phyloP scores from a whole-genome alignment of 1,284 basidiomycete species.

The Mycena sp. region DNA sequence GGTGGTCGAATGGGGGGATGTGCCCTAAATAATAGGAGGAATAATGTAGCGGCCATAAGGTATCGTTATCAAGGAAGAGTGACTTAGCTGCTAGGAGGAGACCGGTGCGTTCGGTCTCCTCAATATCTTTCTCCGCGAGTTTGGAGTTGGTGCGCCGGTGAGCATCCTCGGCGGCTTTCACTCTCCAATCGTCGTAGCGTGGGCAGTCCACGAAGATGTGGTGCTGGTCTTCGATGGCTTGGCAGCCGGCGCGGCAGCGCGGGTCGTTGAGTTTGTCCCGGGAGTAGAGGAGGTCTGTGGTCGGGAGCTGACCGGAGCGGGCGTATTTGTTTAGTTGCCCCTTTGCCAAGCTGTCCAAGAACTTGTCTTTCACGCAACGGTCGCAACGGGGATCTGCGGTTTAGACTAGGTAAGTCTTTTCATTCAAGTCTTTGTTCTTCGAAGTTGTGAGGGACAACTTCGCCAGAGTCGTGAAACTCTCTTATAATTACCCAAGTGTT shows the following conservation, averaged over 20 bases:
- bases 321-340: too few species aligned
- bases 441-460: too few species aligned
- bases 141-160: background rate
- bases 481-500: too few species aligned
- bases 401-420: too few species aligned
- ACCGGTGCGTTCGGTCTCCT: background rate
- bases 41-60: slow-evolving; percentile 4
- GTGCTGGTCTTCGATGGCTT: background rate
- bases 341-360: too few species aligned
- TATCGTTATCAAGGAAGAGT: background rate
- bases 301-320: slow-evolving; percentile 6
- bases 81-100: too few species aligned
- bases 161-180: background rate
- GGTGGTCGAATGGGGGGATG: too few species aligned
- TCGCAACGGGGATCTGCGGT: too few species aligned
- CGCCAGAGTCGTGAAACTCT: too few species aligned
- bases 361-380: too few species aligned
- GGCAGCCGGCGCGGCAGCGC: background rate
- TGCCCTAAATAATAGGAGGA: slow-evolving; percentile 3
- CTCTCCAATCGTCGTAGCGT: background rate
- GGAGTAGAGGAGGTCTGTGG: background rate
- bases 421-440: too few species aligned
- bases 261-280: background rate
- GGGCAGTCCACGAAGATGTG: slow-evolving; percentile 1
- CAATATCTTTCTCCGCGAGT: background rate